These are phyloP conservation scores for Sporothrix mexicana DNA, from an alignment of 2,329 filamentous ascomycete genomes.

Conservation along the genomic window DNA sequence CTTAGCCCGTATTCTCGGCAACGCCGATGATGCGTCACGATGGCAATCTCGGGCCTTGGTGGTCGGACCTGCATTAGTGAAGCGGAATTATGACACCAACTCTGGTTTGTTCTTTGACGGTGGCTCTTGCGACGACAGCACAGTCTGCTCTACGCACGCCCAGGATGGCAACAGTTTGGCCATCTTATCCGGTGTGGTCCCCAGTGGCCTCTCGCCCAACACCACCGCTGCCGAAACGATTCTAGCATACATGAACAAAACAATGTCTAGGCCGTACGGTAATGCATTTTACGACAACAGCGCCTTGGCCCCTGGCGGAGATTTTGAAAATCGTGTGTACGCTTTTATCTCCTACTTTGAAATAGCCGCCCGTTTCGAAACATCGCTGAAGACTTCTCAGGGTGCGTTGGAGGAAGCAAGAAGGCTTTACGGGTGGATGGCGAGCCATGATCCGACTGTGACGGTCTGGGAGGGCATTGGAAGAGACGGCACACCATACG, in stretches of 20 bases:
- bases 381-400: conserved; percentile 31
- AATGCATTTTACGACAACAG: conserved; percentile 60
- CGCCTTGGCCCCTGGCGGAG: conserved; percentile 43
- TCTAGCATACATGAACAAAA: conserved; percentile 49
- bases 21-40: conserved; percentile 45
- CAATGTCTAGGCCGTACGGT: conserved; percentile 51
- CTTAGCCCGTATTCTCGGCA: conserved; percentile 47
- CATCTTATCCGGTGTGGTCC: conserved; percentile 48
- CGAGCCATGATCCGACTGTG: conserved; percentile 51
- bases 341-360: conserved; percentile 61
- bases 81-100: conserved; percentile 50
- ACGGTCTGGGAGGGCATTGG: conserved; percentile 61
- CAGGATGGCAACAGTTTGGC: conserved; percentile 59
- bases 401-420: conserved; percentile 51
- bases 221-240: conserved; percentile 43
- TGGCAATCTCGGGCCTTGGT: conserved; percentile 49
- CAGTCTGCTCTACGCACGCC: conserved; percentile 49
- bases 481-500: conserved; percentile 50
- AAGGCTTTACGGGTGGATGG: conserved; percentile 59
- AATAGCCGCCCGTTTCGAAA: conserved; percentile 54
- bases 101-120: conserved; percentile 56
- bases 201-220: conserved; percentile 39
- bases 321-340: conserved; percentile 55
- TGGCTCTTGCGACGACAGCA: conserved; percentile 39
- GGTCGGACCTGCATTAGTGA: conserved; percentile 47